Evolutionary conservation across 768 basidiomycete genomes (phyloP), one percentile per base, ranked within the genome.

Genomic region (Rhodotorula taiwanensis): DNA sequence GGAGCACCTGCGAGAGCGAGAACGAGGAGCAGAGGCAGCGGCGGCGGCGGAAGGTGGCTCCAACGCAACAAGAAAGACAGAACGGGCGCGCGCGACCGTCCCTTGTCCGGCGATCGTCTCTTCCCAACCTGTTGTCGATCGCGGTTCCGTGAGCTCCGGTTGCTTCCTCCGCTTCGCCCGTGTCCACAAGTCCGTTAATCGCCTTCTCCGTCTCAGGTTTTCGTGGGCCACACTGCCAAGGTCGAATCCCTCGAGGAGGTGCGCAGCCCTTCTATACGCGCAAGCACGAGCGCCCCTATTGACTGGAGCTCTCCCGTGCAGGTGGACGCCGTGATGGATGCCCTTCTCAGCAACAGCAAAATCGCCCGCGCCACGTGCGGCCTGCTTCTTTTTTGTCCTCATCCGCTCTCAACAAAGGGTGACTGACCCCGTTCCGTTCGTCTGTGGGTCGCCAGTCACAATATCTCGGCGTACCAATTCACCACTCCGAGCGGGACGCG

Each of bases 111-210:
- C 82, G 51, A 81, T 97, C 18, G 76, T 82, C 60, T 81, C 83
- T 48, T 83, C 87, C 0, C 88, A 89, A 60, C 83, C 93, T 2
- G 89, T 97, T 58, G 78, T 81, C 13, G 93, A 94, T 75, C 80
- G 91, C 31, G 93, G 87, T 13, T 62, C 61, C 27, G 61, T 62
- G 54, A 23, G 58, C n/a, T n/a, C n/a, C n/a, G 25, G 7, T 15
- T 13, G 89, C 89, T 74, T 78, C 78, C 72, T 82, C 83, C 10
- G 80, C 89, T 75, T 87, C 88, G 1, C 81, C 83, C 9, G 83
- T 91, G 79, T 73, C 5, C 20, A 16, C 18, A 27, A 27, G 60
- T 70, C 58, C 72, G 34, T 70, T 66, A 44, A 72, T 73, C 41
- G 55, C 70, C 56, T 68, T 70, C 11, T 72, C 73, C 10, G 10